Evolutionary conservation across 352 stramenopile genomes (phyloP).

Genomic region (Achlya hypogyna): DNA sequence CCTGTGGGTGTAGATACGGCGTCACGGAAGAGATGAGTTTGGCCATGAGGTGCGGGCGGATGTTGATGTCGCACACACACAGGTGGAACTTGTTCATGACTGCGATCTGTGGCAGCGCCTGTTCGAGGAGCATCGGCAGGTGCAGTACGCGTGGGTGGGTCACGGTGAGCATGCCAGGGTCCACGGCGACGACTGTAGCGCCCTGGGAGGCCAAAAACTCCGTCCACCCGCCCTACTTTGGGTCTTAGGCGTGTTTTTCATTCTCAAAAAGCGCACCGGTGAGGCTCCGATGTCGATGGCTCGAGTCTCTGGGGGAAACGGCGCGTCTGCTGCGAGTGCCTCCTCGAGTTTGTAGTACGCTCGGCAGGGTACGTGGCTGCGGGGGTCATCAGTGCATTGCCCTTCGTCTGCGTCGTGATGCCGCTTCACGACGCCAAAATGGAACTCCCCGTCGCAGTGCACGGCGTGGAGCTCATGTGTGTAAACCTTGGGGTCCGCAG

Average conservation of each 20-base stretch:
- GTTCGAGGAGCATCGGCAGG: constrained; percentile 34
- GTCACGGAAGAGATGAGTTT: constrained; percentile 24
- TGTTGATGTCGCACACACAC: constrained; percentile 44
- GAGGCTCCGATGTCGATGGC: constrained; percentile 46
- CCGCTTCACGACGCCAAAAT: constrained; percentile 29
- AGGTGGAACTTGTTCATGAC: constrained; percentile 31
- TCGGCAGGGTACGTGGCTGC: constrained; percentile 35
- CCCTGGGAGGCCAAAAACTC: constrained; percentile 35
- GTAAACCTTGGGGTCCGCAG: constrained; percentile 25
- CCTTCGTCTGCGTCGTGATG: neutral
- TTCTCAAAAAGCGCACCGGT: constrained; percentile 23
- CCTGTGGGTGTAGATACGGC: constrained; percentile 22
- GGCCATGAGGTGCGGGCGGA: constrained; percentile 28
- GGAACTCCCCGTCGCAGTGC: constrained; percentile 25
- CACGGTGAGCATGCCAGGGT: constrained; percentile 36
- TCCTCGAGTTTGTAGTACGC: constrained; percentile 53
- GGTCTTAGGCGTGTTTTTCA: neutral
- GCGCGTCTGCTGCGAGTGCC: constrained; percentile 24
- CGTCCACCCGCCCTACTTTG: constrained; percentile 38
- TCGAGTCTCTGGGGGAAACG: constrained; percentile 21
- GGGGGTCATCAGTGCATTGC: too few relatives aligned
- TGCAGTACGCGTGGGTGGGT: constrained; percentile 29
- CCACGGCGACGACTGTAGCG: constrained; percentile 39
- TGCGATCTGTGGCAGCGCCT: constrained; percentile 23
- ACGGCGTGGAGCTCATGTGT: constrained; percentile 43